Percentiles rank a stretch among this genome's conserved stretches.
These are phyloP conservation scores for Malus domestica DNA, from an alignment of 306 rosid genomes.

Conservation along the genomic window ASM211411v1 NC_041795.1:35771001-35771500, in stretches of 20 bases:
- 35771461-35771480: conserved; percentile 21
- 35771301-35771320: not conserved
- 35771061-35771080: too few species aligned
- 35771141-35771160: too few species aligned
- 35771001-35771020: too few species aligned
- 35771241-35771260: not conserved
- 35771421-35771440: conserved; percentile 50
- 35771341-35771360: not conserved
- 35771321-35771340: not conserved
- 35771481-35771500: conserved; percentile 21
- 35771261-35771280: too few species aligned
- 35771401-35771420: not conserved
- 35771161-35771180: too few species aligned
- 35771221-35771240: not conserved
- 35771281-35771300: too few species aligned
- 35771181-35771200: too few species aligned
- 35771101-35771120: too few species aligned
- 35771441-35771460: not conserved
- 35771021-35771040: too few species aligned
- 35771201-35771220: not conserved
- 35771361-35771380: not conserved
- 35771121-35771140: too few species aligned
- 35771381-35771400: not conserved
- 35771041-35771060: too few species aligned
- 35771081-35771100: too few species aligned